A percentile compares a stretch with the other conserved stretches of the same genome.
phyloP scores from a whole-genome alignment of 345 rosid genomes.

The Conringia planisiliqua region DNA sequence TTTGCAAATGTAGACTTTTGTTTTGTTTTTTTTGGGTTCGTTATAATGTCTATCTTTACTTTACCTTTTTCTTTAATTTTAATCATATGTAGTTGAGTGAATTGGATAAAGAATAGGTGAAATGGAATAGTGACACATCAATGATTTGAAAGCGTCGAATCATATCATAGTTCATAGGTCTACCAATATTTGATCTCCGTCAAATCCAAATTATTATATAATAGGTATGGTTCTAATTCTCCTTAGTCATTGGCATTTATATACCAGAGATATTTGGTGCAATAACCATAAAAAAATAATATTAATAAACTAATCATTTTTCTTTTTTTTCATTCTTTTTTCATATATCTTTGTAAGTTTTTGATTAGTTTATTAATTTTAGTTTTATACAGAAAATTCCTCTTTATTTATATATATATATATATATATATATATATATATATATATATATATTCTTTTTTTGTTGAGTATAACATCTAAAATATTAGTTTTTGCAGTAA shows the following conservation, averaged over 20 bases:
- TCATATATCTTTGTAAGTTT: too few species aligned
- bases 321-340: too few species aligned
- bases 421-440: too few species aligned
- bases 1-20: too few species aligned
- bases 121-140: slow-evolving; percentile 24
- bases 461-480: not conserved
- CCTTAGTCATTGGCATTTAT: too few species aligned
- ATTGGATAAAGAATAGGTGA: slow-evolving; percentile 21
- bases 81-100: slow-evolving; percentile 29
- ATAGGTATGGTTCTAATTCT: not conserved
- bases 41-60: slow-evolving; percentile 13
- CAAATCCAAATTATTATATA: slow-evolving; percentile 22
- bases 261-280: too few species aligned
- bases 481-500: not conserved
- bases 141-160: slow-evolving; percentile 32
- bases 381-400: too few species aligned
- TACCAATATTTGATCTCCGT: slow-evolving; percentile 19
- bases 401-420: too few species aligned
- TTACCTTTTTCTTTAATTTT: slow-evolving; percentile 27
- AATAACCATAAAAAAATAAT: too few species aligned
- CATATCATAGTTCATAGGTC: slow-evolving; percentile 14
- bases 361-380: too few species aligned
- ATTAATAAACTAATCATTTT: too few species aligned
- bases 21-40: not conserved
- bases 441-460: too few species aligned